These are phyloP conservation scores for Harringtonia lauricola DNA, from an alignment of 2,329 filamentous ascomycete genomes.

Conservation along the genomic window DNA sequence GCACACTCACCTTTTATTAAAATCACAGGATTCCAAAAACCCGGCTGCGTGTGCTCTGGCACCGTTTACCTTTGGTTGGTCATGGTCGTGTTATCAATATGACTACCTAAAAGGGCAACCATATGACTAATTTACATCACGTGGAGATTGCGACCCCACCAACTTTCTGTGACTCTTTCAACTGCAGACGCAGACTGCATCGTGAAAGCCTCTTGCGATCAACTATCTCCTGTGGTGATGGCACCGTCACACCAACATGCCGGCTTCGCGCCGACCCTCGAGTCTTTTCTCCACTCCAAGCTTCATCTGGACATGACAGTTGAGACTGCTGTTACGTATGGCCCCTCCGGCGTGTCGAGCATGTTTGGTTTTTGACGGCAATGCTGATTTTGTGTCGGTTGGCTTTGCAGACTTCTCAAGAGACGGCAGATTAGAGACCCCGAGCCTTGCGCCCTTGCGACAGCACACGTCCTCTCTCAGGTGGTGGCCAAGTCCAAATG, in stretches of 20 bases:
- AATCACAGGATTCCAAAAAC: too few relatives aligned
- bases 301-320: constrained; percentile 65
- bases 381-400: not conserved
- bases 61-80: too few relatives aligned
- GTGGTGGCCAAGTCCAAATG: constrained; percentile 77
- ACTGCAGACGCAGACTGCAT: too few relatives aligned
- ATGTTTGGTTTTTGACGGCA: not conserved
- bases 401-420: constrained; percentile 62
- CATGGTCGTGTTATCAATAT: too few relatives aligned
- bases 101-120: too few relatives aligned
- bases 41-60: too few relatives aligned
- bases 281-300: constrained; percentile 61
- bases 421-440: constrained; percentile 81
- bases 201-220: too few relatives aligned
- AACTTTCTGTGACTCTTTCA: too few relatives aligned
- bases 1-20: too few relatives aligned
- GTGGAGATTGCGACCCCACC: too few relatives aligned
- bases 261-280: constrained; percentile 59
- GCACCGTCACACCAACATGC: constrained; percentile 33
- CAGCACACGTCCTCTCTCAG: constrained; percentile 75
- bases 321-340: constrained; percentile 73
- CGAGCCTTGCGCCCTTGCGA: constrained; percentile 81
- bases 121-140: too few relatives aligned
- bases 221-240: constrained; percentile 29
- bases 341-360: not conserved